Evolutionary conservation across 495 filamentous ascomycete genomes (phyloP), one percentile per base, ranked within the genome.

Genomic region (Podospora anserina): DNA sequence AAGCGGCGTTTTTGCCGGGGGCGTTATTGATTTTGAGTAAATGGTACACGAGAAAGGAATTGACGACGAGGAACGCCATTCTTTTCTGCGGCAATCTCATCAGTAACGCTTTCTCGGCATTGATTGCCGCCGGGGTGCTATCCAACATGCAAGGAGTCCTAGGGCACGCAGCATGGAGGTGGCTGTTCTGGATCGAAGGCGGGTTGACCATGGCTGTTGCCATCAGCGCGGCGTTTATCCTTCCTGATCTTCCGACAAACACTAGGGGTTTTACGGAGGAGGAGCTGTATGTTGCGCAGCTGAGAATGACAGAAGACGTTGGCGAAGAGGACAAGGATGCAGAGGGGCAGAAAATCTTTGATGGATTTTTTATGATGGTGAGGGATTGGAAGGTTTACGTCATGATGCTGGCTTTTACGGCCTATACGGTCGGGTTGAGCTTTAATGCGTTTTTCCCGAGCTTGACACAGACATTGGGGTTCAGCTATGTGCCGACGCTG

Each of bases 101-200:
- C 30, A 85, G 85, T 61, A 87, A 87, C 64, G 84, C 86, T 26
- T 88, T 89, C 72, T 87, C 86, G 13, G 86, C 86, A 0, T 74
- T 90, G 2, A 84, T 90, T 27, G 87, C 84, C 4, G 87, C 87
- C 4, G 87, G 86, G 18, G 79, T 86, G 4, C 68, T 81, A 62
- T 82, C 78, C 13, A 81, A 83, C 62, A 82, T 83, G 85, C 83
- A 84, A 26, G 82, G 82, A 6, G 68, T 76, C 15, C 64, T 80
- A 9, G 83, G 82, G 49, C 76, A 82, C 27, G 73, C 78, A 32
- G 82, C 83, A n/a, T 85, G 84, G 82, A 74, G 81, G 58, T 92
- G 90, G 90, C 78, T 92, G 32, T 92, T 91, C 82, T 81, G 74
- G 90, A 76, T 94, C 66, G 91, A 93, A 75, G 91, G 91, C 54